Evolutionary conservation across 345 rosid species (phyloP).

Genomic region (Turnera subulata): DNA sequence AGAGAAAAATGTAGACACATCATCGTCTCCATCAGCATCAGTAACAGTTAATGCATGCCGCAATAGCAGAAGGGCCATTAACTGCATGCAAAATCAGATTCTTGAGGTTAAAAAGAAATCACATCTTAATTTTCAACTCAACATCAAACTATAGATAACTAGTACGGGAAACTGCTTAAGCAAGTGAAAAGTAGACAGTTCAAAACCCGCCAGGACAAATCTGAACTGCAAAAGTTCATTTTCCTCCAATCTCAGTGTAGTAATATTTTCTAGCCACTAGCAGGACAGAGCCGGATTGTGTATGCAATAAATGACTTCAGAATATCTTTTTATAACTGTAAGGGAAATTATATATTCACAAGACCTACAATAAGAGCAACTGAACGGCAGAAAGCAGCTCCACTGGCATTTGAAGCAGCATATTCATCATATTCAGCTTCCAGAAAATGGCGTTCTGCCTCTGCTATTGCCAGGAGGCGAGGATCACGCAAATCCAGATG

Average conservation of each 20-base stretch:
- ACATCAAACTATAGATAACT: too few species aligned
- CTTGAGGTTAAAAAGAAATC: too few species aligned
- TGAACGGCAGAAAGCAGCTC: conserved; percentile 91
- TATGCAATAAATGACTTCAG: too few species aligned
- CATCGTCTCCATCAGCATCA: conserved; percentile 62
- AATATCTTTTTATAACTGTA: neutral
- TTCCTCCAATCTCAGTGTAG: too few species aligned
- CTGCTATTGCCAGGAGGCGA: conserved; percentile 79
- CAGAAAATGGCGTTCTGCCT: conserved; percentile 83
- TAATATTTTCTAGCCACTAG: too few species aligned
- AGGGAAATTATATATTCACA: neutral
- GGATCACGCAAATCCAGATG: conserved; percentile 80
- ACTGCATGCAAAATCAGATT: conserved; percentile 38
- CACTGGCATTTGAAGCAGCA: conserved; percentile 69
- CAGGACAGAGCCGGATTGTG: too few species aligned
- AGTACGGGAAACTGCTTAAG: too few species aligned
- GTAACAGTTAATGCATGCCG: conserved; percentile 69
- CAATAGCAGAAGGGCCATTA: conserved; percentile 81
- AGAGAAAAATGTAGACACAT: conserved; percentile 64
- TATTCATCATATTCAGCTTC: conserved; percentile 85
- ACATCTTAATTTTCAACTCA: too few species aligned
- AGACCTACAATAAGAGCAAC: conserved; percentile 72
- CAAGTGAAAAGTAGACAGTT: too few species aligned
- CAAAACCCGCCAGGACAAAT: too few species aligned
- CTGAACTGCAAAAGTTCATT: too few species aligned